Evolutionary conservation across 2,329 filamentous ascomycete species (phyloP).

Genomic region (Xylariomycetidae sp.): DNA sequence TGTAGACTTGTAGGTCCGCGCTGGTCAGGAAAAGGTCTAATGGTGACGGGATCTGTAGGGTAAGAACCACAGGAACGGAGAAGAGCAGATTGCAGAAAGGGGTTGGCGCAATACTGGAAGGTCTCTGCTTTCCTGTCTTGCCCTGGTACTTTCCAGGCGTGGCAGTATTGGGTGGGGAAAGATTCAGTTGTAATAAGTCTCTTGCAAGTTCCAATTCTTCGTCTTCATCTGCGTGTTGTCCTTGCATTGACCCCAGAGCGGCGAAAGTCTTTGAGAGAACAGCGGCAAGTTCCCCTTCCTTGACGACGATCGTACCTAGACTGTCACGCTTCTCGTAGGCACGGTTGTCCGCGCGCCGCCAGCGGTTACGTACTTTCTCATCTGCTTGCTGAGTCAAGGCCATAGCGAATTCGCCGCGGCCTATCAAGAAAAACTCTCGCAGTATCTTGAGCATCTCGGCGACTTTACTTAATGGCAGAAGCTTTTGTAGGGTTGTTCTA

Average conservation of each 20-base stretch:
- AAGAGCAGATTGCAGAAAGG: slow-evolving; percentile 80
- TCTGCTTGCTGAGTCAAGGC: slow-evolving; percentile 83
- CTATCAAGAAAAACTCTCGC: slow-evolving; percentile 81
- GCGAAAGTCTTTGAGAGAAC: slow-evolving; percentile 76
- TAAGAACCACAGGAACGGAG: slow-evolving; percentile 67
- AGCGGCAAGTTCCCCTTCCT: slow-evolving; percentile 79
- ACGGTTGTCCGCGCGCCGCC: slow-evolving; percentile 58
- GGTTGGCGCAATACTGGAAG: slow-evolving; percentile 38
- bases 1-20: slow-evolving; percentile 74
- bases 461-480: slow-evolving; percentile 74
- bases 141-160: too few species aligned
- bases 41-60: slow-evolving; percentile 69
- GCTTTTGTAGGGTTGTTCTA: slow-evolving; percentile 73
- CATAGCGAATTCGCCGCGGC: slow-evolving; percentile 86
- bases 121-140: slow-evolving; percentile 30
- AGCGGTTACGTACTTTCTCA: slow-evolving; percentile 68
- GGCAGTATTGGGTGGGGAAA: slow-evolving; percentile 44
- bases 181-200: slow-evolving; percentile 65
- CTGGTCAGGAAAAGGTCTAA: slow-evolving; percentile 81
- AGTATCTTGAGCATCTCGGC: slow-evolving; percentile 72
- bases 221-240: slow-evolving; percentile 68
- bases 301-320: slow-evolving; percentile 64
- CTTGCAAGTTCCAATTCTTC: slow-evolving; percentile 80
- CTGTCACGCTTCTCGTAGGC: slow-evolving; percentile 54
- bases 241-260: slow-evolving; percentile 69